phyloP scores from a whole-genome alignment of 192 early-diverging fungal species.

The Podila clonocystis region DNA sequence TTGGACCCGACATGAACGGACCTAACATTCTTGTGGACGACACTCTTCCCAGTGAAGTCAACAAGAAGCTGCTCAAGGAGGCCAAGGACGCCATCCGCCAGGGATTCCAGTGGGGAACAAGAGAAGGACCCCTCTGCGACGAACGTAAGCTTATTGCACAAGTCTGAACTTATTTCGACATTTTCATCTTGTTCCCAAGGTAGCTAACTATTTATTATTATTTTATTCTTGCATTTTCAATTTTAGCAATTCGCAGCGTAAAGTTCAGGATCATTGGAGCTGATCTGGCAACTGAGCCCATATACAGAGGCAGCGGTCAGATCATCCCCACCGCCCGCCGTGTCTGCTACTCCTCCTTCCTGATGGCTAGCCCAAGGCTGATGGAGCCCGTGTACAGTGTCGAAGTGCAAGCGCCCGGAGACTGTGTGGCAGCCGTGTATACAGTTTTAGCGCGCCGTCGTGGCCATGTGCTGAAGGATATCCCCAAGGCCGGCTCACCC shows the following conservation, averaged over 20 bases:
- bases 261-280: constrained; percentile 95
- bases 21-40: constrained; percentile 96
- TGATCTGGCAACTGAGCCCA: constrained; percentile 83
- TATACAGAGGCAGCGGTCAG: constrained; percentile 95
- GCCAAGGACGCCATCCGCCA: constrained; percentile 90
- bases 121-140: constrained; percentile 96
- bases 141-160: constrained; percentile 76
- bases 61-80: constrained; percentile 81
- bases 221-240: neutral
- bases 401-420: constrained; percentile 97
- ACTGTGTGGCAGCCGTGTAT: constrained; percentile 95
- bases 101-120: constrained; percentile 98
- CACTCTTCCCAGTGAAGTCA: constrained; percentile 92
- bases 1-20: constrained; percentile 93
- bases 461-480: constrained; percentile 95
- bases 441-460: constrained; percentile 91
- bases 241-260: constrained; percentile 88
- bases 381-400: constrained; percentile 98
- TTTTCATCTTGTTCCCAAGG: neutral
- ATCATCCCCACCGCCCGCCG: constrained; percentile 96
- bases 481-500: constrained; percentile 94
- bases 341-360: constrained; percentile 96
- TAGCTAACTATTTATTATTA: constrained; percentile 1
- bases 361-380: constrained; percentile 93
- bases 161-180: neutral